These are phyloP conservation scores for Alternaria hordeiaustralica DNA, from an alignment of 2,329 filamentous ascomycete genomes.

Conservation along the genomic window DNA sequence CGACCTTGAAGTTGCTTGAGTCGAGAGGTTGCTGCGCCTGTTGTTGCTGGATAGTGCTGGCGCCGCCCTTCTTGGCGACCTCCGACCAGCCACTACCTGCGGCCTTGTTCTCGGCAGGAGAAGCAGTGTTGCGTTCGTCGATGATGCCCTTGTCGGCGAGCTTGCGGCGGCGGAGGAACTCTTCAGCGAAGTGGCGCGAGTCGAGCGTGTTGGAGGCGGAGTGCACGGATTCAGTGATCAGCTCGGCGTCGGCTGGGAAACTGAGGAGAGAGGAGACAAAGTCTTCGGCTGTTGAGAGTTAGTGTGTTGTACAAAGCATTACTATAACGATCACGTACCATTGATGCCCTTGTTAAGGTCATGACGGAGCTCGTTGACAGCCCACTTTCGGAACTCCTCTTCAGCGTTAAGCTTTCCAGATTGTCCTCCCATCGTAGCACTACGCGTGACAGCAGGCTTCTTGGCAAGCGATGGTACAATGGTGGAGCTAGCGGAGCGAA, in stretches of 20 bases:
- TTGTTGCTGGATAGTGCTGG: slow-evolving; percentile 50
- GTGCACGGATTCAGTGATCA: slow-evolving; percentile 92
- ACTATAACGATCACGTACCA: slow-evolving; percentile 56
- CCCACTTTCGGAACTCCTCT: slow-evolving; percentile 95
- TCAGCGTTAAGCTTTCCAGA: slow-evolving; percentile 68
- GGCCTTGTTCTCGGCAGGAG: slow-evolving; percentile 52
- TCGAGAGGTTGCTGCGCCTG: slow-evolving; percentile 45
- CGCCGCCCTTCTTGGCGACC: slow-evolving; percentile 94
- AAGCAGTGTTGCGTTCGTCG: slow-evolving; percentile 68
- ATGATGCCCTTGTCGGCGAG: slow-evolving; percentile 90
- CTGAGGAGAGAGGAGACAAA: slow-evolving; percentile 79
- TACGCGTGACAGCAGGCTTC: slow-evolving; percentile 63
- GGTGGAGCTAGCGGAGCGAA: slow-evolving; percentile 56
- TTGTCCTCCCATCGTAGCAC: slow-evolving; percentile 52
- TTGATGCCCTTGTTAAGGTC: slow-evolving; percentile 73
- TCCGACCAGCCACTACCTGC: slow-evolving; percentile 84
- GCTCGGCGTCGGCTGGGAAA: slow-evolving; percentile 76
- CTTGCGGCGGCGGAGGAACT: slow-evolving; percentile 92
- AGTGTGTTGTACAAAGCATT: slow-evolving; percentile 7
- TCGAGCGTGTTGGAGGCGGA: slow-evolving; percentile 87
- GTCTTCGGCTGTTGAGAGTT: slow-evolving; percentile 67
- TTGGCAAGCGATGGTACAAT: slow-evolving; percentile 52
- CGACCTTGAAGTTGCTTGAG: slow-evolving; percentile 82
- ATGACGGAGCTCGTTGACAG: slow-evolving; percentile 76
- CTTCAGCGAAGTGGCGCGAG: slow-evolving; percentile 89